phyloP scores from a whole-genome alignment of 139 green algal species.

The Coelastrella sp. region DNA sequence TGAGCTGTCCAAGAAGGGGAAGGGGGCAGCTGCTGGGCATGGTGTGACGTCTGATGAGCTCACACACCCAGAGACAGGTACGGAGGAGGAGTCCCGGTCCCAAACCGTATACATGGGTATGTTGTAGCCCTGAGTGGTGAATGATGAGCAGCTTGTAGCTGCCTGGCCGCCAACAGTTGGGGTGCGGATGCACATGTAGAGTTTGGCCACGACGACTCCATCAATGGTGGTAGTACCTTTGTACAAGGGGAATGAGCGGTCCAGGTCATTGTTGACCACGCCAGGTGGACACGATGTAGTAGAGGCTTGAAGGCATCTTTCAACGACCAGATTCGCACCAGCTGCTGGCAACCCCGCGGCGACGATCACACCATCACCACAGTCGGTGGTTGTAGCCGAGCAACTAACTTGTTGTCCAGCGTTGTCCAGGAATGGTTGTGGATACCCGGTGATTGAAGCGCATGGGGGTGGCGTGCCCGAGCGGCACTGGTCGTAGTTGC shows the following conservation, averaged over 20 bases:
- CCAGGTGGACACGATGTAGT: background rate
- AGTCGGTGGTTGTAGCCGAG: background rate
- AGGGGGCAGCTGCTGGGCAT: background rate
- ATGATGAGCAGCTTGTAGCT: background rate
- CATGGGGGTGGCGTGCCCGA: background rate
- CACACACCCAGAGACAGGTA: background rate
- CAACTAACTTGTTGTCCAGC: background rate
- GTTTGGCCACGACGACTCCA: background rate
- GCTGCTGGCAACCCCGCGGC: background rate
- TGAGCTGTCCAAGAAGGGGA: background rate
- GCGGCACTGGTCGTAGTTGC: background rate
- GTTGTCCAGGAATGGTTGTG: background rate
- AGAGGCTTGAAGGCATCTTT: background rate
- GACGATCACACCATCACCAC: background rate
- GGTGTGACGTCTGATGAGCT: background rate
- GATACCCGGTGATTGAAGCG: background rate
- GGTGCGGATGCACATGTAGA: background rate
- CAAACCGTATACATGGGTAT: background rate
- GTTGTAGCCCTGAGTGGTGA: background rate
- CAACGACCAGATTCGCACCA: background rate
- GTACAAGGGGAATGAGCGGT: background rate
- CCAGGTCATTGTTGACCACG: background rate
- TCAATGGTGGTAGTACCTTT: background rate
- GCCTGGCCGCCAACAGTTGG: background rate
- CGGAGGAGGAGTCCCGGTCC: background rate